These are phyloP conservation scores for Russula virescens DNA, from an alignment of 768 basidiomycete genomes.

Conservation along the genomic window DNA sequence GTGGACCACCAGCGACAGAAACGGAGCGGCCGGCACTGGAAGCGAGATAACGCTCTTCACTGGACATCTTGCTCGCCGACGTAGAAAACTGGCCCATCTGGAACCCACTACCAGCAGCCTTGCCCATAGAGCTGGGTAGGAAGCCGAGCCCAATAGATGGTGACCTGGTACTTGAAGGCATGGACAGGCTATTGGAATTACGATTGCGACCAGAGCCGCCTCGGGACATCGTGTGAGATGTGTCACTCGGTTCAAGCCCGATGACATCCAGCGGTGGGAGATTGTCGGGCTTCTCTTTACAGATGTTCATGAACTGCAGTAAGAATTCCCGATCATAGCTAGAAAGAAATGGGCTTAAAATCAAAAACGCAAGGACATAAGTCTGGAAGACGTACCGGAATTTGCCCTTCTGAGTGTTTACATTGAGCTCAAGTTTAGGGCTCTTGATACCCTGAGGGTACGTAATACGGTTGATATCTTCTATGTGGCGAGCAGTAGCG, in stretches of 20 bases:
- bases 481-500: slow-evolving; percentile 78
- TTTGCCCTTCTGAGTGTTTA: slow-evolving; percentile 78
- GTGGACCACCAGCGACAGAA: slow-evolving; percentile 50
- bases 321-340: slow-evolving; percentile 98
- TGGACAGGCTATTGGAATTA: slow-evolving; percentile 39
- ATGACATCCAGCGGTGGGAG: slow-evolving; percentile 87
- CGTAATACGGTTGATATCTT: slow-evolving; percentile 66
- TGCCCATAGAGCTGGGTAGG: slow-evolving; percentile 33
- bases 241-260: slow-evolving; percentile 74
- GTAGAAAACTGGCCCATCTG: slow-evolving; percentile 69
- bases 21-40: slow-evolving; percentile 42
- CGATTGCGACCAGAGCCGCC: slow-evolving; percentile 62
- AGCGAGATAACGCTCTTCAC: slow-evolving; percentile 61
- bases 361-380: not conserved
- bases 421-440: slow-evolving; percentile 80
- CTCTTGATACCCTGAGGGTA: slow-evolving; percentile 84
- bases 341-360: slow-evolving; percentile 7
- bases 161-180: slow-evolving; percentile 39
- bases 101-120: slow-evolving; percentile 33
- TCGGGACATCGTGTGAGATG: slow-evolving; percentile 46
- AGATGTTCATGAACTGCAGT: slow-evolving; percentile 90
- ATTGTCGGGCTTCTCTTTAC: slow-evolving; percentile 90
- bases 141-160: slow-evolving; percentile 46
- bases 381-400: slow-evolving; percentile 53
- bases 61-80: slow-evolving; percentile 49